These are phyloP conservation scores for Mucor velutinosus DNA, from an alignment of 371 early-diverging fungal species.

Conservation along the genomic window DNA sequence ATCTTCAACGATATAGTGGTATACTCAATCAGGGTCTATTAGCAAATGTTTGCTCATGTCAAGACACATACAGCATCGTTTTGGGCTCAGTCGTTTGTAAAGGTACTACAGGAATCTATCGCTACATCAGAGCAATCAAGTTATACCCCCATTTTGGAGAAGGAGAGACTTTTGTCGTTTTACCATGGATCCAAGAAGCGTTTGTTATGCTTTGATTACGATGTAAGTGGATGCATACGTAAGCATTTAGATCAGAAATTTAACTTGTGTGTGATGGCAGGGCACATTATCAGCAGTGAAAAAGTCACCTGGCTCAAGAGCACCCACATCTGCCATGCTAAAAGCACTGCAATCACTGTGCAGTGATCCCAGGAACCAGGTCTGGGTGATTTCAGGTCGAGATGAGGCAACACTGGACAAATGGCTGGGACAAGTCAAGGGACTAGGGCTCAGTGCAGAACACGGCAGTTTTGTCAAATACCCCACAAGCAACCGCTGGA, in stretches of 20 bases:
- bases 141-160: conserved; percentile 71
- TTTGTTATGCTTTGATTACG: conserved; percentile 87
- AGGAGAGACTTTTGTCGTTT: conserved; percentile 35
- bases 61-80: conserved; percentile 85
- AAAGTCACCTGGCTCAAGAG: conserved; percentile 67
- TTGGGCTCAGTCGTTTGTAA: conserved; percentile 91
- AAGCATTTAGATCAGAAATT: too few species aligned
- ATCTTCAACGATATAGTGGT: too few species aligned
- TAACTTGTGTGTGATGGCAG: conserved; percentile 25
- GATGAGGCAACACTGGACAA: conserved; percentile 81
- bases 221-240: conserved; percentile 46
- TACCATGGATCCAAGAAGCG: conserved; percentile 68
- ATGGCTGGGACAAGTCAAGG: conserved; percentile 81
- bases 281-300: conserved; percentile 84
- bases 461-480: conserved; percentile 71
- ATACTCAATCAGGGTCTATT: not conserved
- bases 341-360: conserved; percentile 66
- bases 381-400: conserved; percentile 94
- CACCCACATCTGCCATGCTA: conserved; percentile 70
- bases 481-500: conserved; percentile 64
- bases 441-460: conserved; percentile 83
- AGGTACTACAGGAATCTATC: conserved; percentile 51
- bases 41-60: conserved; percentile 89
- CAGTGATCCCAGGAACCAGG: conserved; percentile 78
- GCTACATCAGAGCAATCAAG: conserved; percentile 56